Base-by-base conservation (phyloP, 768 basidiomycete species). In the Psilocybe cubensis region DNA sequence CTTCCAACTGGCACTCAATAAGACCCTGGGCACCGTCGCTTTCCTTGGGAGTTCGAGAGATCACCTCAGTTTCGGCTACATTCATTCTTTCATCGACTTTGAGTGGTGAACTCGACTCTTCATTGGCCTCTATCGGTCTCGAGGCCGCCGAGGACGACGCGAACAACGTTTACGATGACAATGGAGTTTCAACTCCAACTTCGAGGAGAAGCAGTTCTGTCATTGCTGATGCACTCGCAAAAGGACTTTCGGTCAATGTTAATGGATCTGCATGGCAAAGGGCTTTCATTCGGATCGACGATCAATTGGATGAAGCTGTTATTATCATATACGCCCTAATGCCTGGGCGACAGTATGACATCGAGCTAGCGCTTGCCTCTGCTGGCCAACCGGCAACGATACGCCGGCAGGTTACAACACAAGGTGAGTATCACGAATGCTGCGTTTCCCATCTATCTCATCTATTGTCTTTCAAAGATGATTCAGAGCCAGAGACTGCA, bases 251-350 rank as follows among this genome's bases (percentile, higher is more conserved):
- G 1, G 86, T 94, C 35, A 90, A 88, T 41, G 89, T 94, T 48
- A 94, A 95, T 61, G 84, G 84, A 25, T 79, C 86, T 4, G 83
- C 83, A 3, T 94, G 92, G 92, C 84, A 88, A 66, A 79, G 87
- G 49, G 89, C 92, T 21, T 83, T 92, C 66, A 84, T 92, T 55
- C 85, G 88, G 52, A 84, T 92, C 59, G 87, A 91, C 67, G 92
- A 94, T 42, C 83, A 85, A 52, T 80, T 82, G 0, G 94, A 96
- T 62, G 91, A 96, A 66, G 95, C 93, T 0, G 85, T 96, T 54
- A 92, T 97, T 51, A 91, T 96, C 57, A 84, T 98, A 24, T 95
- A 94, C 57, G 93, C 92, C 1, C 79, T 98, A 44, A 83, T 91
- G 77, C 94, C 94, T 3, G 91, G 91, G 1, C 82, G 91, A 54